Percentiles rank a stretch among this genome's conserved stretches.
These are phyloP conservation scores for Penicillium palitans DNA, from an alignment of 2,329 filamentous ascomycete genomes.

Conservation along the genomic window DNA sequence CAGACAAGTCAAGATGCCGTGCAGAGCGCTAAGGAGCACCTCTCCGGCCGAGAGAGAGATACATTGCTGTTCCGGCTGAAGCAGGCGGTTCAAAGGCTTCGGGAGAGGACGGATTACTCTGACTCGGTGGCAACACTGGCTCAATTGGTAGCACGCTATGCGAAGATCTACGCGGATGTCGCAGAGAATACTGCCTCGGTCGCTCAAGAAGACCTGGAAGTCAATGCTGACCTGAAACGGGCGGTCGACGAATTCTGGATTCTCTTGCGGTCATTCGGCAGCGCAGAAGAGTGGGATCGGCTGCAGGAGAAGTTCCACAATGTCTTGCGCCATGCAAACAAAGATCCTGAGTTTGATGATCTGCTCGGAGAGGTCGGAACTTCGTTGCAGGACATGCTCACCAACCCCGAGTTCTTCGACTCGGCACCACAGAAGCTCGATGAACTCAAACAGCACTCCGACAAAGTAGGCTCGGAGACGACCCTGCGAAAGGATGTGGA, in stretches of 20 bases:
- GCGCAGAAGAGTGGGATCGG: slow-evolving; percentile 70
- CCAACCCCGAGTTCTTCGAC: slow-evolving; percentile 82
- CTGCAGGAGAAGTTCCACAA: slow-evolving; percentile 68
- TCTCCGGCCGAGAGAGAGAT: slow-evolving; percentile 70
- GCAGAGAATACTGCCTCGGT: slow-evolving; percentile 66
- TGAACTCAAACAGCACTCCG: slow-evolving; percentile 58
- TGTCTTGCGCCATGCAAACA: slow-evolving; percentile 70
- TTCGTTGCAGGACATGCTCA: slow-evolving; percentile 76
- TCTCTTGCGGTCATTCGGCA: slow-evolving; percentile 77
- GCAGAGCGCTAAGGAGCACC: slow-evolving; percentile 71
- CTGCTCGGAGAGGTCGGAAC: slow-evolving; percentile 72
- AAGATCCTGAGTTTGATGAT: slow-evolving; percentile 79
- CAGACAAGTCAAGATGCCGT: slow-evolving; percentile 58
- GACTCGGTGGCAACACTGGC: slow-evolving; percentile 81
- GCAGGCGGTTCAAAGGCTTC: slow-evolving; percentile 70
- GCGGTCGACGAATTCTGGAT: slow-evolving; percentile 79
- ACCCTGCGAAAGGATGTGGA: slow-evolving; percentile 72
- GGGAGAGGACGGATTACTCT: slow-evolving; percentile 76
- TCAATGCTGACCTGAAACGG: slow-evolving; percentile 72
- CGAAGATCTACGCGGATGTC: slow-evolving; percentile 72
- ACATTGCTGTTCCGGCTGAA: slow-evolving; percentile 75
- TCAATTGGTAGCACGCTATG: slow-evolving; percentile 74
- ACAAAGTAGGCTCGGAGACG: slow-evolving; percentile 63
- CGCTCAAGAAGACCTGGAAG: slow-evolving; percentile 68
- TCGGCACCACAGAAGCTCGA: slow-evolving; percentile 66